These are phyloP conservation scores for Citrus glauca DNA, from an alignment of 345 rosid species.

Conservation along the genomic window DNA sequence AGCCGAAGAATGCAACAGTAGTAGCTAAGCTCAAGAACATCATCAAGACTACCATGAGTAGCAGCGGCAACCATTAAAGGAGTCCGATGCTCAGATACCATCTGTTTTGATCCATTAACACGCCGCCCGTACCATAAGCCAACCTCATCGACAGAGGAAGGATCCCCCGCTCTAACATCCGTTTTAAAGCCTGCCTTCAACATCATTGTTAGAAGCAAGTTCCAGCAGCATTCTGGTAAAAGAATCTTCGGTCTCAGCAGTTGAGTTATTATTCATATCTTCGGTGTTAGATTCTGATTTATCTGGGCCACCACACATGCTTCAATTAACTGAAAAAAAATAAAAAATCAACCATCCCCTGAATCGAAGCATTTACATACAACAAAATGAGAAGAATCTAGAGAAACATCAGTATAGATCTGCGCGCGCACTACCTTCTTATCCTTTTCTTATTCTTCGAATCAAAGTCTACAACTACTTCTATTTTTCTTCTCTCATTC, in stretches of 20 bases:
- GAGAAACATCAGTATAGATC: not conserved
- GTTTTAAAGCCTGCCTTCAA: constrained; percentile 24
- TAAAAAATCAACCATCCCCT: not conserved
- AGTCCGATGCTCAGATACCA: constrained; percentile 45
- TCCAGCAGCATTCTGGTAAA: constrained; percentile 35
- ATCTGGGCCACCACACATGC: constrained; percentile 32
- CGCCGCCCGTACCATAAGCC: constrained; percentile 41
- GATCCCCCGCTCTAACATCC: constrained; percentile 23
- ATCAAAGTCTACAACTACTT: not conserved
- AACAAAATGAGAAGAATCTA: not conserved
- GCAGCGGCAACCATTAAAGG: constrained; percentile 69
- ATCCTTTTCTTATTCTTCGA: too few relatives aligned
- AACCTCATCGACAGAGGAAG: constrained; percentile 26
- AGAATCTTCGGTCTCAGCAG: constrained; percentile 28
- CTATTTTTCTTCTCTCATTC: not conserved
- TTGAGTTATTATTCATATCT: constrained; percentile 24
- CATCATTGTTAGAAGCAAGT: constrained; percentile 44
- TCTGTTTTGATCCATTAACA: constrained; percentile 35
- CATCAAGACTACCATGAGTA: constrained; percentile 36
- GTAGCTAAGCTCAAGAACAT: constrained; percentile 27
- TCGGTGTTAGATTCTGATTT: constrained; percentile 9
- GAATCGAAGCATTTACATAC: not conserved
- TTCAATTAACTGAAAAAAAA: constrained; percentile 20
- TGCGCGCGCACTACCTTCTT: not conserved
- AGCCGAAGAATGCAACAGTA: constrained; percentile 22